These are phyloP conservation scores for Kluyveromyces marxianus DNA, from an alignment of 1,139 yeast species.

Conservation along the genomic window DNA sequence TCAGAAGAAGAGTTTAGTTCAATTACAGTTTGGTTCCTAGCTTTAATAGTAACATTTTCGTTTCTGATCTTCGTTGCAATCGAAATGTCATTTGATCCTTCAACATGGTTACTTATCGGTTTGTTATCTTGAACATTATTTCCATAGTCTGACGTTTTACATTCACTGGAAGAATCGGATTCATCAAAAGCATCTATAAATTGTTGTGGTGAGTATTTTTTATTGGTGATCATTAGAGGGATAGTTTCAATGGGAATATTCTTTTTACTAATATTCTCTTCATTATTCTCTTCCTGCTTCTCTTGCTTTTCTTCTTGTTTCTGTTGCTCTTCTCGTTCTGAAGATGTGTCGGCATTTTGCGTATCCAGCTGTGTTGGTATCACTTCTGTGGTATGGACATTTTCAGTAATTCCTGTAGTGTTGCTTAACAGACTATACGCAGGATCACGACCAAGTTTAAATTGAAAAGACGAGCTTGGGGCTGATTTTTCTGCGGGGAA, in stretches of 20 bases:
- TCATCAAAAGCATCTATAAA: constrained; percentile 18
- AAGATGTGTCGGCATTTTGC: too few species aligned
- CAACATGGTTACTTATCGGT: neutral
- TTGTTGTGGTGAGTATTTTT: constrained; percentile 14
- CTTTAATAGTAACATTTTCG: neutral
- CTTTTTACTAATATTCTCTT: neutral
- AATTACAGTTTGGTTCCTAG: constrained; percentile 10
- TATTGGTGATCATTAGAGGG: neutral
- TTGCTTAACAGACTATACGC: too few species aligned
- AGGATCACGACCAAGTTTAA: too few species aligned
- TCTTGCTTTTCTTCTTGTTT: too few species aligned
- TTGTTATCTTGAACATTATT: neutral
- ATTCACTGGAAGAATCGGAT: constrained; percentile 1
- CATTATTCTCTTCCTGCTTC: too few species aligned
- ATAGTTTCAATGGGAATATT: neutral
- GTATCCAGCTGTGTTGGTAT: too few species aligned
- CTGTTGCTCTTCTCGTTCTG: too few species aligned
- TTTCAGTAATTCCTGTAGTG: too few species aligned
- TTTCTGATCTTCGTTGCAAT: neutral
- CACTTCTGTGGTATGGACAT: too few species aligned
- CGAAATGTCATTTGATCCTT: neutral
- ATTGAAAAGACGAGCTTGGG: too few species aligned
- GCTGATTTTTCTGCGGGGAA: too few species aligned
- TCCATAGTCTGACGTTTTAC: neutral
- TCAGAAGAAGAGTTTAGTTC: constrained; percentile 17